A percentile compares a stretch with the other conserved stretches of the same genome.
phyloP scores from a whole-genome alignment of 768 basidiomycete species.

The Leccinum sublutescens region DNA sequence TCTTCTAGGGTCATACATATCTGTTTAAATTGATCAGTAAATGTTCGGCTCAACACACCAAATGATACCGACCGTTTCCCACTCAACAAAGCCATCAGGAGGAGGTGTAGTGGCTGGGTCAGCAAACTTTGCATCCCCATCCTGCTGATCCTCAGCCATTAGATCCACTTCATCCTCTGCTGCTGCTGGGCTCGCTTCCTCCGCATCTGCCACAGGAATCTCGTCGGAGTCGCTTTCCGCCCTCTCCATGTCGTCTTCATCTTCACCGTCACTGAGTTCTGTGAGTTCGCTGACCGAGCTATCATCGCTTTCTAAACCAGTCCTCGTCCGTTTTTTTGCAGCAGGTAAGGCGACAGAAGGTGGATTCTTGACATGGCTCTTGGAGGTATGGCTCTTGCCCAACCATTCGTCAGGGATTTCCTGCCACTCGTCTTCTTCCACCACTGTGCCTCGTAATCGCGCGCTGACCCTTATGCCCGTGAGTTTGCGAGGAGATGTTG shows the following conservation, averaged over 20 bases:
- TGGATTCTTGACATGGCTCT: conserved; percentile 13
- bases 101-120: conserved; percentile 13
- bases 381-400: conserved; percentile 18
- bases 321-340: conserved; percentile 33
- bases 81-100: conserved; percentile 70
- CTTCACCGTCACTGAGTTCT: conserved; percentile 56
- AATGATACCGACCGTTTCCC: conserved; percentile 76
- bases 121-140: background rate
- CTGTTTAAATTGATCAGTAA: conserved; percentile 38
- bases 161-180: background rate
- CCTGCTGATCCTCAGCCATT: conserved; percentile 6
- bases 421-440: conserved; percentile 72
- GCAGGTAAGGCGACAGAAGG: conserved; percentile 7
- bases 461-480: conserved; percentile 66
- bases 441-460: conserved; percentile 53
- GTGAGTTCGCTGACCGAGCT: conserved; percentile 74
- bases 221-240: conserved; percentile 5
- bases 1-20: conserved; percentile 81
- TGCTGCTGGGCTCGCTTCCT: background rate
- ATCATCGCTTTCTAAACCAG: conserved; percentile 60
- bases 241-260: conserved; percentile 30
- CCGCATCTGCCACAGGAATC: background rate
- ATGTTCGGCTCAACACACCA: background rate
- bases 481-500: conserved; percentile 29
- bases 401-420: conserved; percentile 76